phyloP scores from a whole-genome alignment of 176 grass and related monocot species.

The Cenchrus americanus region DNA sequence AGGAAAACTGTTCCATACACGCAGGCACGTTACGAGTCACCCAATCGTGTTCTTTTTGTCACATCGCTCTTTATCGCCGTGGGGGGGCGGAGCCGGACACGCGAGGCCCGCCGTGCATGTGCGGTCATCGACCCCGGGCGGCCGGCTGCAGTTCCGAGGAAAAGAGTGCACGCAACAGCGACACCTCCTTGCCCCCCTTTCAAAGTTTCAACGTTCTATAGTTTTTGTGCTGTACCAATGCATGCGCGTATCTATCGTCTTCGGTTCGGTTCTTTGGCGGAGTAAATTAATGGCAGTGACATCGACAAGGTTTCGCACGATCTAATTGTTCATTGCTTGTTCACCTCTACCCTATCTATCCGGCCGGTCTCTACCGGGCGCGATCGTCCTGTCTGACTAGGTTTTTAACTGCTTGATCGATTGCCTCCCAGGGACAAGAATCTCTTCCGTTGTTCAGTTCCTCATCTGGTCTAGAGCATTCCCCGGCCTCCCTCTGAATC shows the following conservation, averaged over 20 bases:
- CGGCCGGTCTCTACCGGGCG: neutral
- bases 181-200: neutral
- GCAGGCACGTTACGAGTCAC: neutral
- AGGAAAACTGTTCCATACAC: neutral
- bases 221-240: neutral
- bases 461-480: slow-evolving; percentile 22
- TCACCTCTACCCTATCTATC: neutral
- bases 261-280: neutral
- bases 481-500: neutral
- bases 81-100: neutral
- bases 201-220: neutral
- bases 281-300: neutral
- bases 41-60: slow-evolving; percentile 29
- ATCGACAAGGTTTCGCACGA: neutral
- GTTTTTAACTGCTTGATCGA: neutral
- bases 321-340: neutral
- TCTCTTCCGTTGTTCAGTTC: slow-evolving; percentile 1
- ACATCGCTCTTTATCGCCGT: neutral
- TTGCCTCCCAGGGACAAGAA: neutral
- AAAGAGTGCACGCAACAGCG: slow-evolving; percentile 10
- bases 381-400: slow-evolving; percentile 15
- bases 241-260: neutral
- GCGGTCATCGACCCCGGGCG: neutral
- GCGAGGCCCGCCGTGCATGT: slow-evolving; percentile 33
- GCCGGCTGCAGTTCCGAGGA: neutral